A percentile compares a stretch with the other conserved stretches of the same genome.
These are phyloP conservation scores for Quercus berberidifolia DNA, from an alignment of 306 rosid species.

Conservation along the genomic window DNA sequence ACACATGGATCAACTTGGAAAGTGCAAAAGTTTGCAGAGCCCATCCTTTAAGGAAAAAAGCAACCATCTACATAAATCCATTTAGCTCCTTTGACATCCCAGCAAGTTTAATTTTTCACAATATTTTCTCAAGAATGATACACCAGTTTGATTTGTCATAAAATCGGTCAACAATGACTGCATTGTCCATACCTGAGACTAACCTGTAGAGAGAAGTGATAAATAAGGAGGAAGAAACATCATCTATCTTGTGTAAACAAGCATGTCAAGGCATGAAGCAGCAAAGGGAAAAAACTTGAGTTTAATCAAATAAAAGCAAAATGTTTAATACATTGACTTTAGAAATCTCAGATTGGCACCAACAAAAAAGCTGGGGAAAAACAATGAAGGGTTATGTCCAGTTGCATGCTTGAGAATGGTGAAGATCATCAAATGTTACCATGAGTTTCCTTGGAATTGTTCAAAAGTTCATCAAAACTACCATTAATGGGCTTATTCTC, in stretches of 20 bases:
- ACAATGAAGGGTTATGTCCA: not conserved
- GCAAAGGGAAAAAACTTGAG: not conserved
- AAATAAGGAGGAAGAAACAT: conserved; percentile 11
- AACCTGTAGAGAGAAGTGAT: conserved; percentile 48
- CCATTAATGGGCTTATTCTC: not conserved
- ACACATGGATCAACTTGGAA: not conserved
- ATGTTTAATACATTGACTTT: not conserved
- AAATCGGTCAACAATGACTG: conserved; percentile 71
- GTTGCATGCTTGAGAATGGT: not conserved
- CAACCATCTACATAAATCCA: not conserved
- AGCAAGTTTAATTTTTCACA: conserved; percentile 28
- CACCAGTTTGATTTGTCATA: conserved; percentile 96
- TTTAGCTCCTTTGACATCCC: not conserved
- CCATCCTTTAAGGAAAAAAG: not conserved
- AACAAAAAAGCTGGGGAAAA: not conserved
- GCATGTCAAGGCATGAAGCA: conserved; percentile 4
- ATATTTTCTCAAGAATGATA: conserved; percentile 68
- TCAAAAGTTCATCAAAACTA: not conserved
- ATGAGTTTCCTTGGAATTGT: not conserved
- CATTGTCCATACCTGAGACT: conserved; percentile 59
- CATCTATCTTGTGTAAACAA: not conserved
- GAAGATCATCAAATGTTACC: not conserved
- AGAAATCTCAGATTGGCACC: not conserved
- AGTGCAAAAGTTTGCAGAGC: not conserved
- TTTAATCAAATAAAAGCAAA: not conserved